These are phyloP conservation scores for Porcisia deanei DNA, from an alignment of 208 protist genomes.

Conservation along the genomic window DNA sequence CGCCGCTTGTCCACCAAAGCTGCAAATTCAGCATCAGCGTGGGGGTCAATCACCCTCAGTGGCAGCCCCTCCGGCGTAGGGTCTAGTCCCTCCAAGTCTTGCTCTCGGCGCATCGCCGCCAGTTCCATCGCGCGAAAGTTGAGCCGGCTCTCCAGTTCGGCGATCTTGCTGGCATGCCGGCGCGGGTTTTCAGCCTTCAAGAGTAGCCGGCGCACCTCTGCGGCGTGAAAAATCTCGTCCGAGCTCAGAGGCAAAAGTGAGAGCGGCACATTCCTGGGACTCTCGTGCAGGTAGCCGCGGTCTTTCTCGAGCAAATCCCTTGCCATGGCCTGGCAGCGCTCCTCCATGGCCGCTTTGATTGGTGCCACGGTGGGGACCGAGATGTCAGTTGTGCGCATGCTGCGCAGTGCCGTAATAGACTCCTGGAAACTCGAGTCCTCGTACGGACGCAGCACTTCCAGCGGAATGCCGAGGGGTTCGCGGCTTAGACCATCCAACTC, in stretches of 20 bases:
- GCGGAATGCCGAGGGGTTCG: slow-evolving; percentile 40
- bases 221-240: slow-evolving; percentile 35
- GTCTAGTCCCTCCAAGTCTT: slow-evolving; percentile 44
- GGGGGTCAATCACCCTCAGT: slow-evolving; percentile 39
- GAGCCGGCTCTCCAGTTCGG: slow-evolving; percentile 58
- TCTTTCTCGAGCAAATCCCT: slow-evolving; percentile 41
- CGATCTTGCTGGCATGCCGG: slow-evolving; percentile 49
- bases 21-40: slow-evolving; percentile 48
- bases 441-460: slow-evolving; percentile 50
- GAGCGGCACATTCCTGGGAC: slow-evolving; percentile 45
- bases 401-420: slow-evolving; percentile 25
- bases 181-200: slow-evolving; percentile 24
- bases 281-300: slow-evolving; percentile 42
- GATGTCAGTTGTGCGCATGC: slow-evolving; percentile 12
- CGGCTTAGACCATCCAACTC: slow-evolving; percentile 44
- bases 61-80: slow-evolving; percentile 55
- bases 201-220: slow-evolving; percentile 34
- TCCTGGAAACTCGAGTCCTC: slow-evolving; percentile 29
- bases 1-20: slow-evolving; percentile 52
- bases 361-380: slow-evolving; percentile 17
- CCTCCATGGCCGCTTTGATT: slow-evolving; percentile 47
- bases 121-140: slow-evolving; percentile 59
- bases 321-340: slow-evolving; percentile 60
- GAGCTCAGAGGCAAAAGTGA: slow-evolving; percentile 36
- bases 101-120: slow-evolving; percentile 42